phyloP scores from a whole-genome alignment of 768 basidiomycete species.

The Mycena maculata region DNA sequence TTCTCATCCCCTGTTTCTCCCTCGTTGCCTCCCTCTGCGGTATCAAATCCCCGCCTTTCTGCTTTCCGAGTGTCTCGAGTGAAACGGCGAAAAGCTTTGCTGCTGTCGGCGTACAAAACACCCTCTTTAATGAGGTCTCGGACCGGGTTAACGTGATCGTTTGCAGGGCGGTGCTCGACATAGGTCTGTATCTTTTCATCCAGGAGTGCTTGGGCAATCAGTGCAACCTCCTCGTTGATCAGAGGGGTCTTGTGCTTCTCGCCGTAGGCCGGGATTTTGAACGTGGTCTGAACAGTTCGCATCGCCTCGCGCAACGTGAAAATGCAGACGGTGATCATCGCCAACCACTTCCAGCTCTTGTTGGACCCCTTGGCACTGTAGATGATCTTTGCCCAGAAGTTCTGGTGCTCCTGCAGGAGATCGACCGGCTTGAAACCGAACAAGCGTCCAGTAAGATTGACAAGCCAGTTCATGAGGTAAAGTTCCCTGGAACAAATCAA shows the following conservation, averaged over 20 bases:
- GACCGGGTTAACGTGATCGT: conserved; percentile 6
- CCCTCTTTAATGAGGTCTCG: conserved; percentile 28
- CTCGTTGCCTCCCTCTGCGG: background rate
- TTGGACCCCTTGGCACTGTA: conserved; percentile 23
- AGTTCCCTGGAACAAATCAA: background rate
- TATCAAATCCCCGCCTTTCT: conserved; percentile 2
- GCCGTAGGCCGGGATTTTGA: conserved; percentile 22
- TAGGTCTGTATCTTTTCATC: conserved; percentile 23
- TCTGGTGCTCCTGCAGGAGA: background rate
- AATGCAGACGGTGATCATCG: conserved; percentile 33
- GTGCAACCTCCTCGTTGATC: conserved; percentile 6
- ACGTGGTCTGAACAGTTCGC: conserved; percentile 14
- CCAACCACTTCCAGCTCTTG: conserved; percentile 32
- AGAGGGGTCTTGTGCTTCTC: conserved; percentile 18
- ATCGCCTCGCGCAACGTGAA: conserved; percentile 25
- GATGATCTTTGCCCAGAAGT: conserved; percentile 29
- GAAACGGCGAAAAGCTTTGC: conserved; percentile 12
- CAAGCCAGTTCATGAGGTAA: conserved; percentile 30
- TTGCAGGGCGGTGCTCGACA: conserved; percentile 16
- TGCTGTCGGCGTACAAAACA: conserved; percentile 8
- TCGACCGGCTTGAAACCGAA: conserved; percentile 33
- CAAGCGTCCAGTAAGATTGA: conserved; percentile 21
- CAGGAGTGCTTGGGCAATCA: background rate
- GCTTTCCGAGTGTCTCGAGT: conserved; percentile 16
- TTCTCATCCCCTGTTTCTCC: background rate